phyloP scores from a whole-genome alignment of 164 flowering plant genomes.

The Cinnamomum chago region DNA sequence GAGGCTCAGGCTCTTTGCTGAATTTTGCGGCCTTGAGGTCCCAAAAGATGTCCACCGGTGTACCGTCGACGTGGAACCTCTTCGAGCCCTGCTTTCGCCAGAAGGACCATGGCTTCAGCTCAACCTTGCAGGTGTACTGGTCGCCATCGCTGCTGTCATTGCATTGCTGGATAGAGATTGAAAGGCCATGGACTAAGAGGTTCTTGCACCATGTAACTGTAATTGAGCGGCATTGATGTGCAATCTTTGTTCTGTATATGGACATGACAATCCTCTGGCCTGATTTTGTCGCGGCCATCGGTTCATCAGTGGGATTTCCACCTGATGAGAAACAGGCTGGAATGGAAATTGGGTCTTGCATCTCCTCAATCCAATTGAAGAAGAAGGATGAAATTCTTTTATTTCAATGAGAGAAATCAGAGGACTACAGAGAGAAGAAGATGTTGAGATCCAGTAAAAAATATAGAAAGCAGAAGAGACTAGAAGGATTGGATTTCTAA shows the following conservation, averaged over 20 bases:
- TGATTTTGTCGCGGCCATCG: slow-evolving; percentile 41
- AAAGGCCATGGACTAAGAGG: slow-evolving; percentile 57
- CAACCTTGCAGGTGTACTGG: slow-evolving; percentile 54
- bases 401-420: background rate
- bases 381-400: background rate
- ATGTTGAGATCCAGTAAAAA: slow-evolving; percentile 17
- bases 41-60: slow-evolving; percentile 51
- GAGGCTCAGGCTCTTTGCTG: slow-evolving; percentile 59
- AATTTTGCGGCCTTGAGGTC: slow-evolving; percentile 63
- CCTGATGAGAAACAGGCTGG: slow-evolving; percentile 67
- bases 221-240: slow-evolving; percentile 48
- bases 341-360: slow-evolving; percentile 68
- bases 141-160: slow-evolving; percentile 24
- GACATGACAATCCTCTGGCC: slow-evolving; percentile 38
- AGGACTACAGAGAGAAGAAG: slow-evolving; percentile 15
- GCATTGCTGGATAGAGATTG: slow-evolving; percentile 48
- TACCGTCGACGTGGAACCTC: slow-evolving; percentile 39
- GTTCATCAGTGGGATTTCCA: slow-evolving; percentile 44
- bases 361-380: slow-evolving; percentile 6
- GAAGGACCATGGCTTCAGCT: slow-evolving; percentile 70
- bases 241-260: slow-evolving; percentile 31
- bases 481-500: background rate
- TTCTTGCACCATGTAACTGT: slow-evolving; percentile 80
- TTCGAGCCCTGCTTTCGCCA: slow-evolving; percentile 68
- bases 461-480: slow-evolving; percentile 26